Evolutionary conservation across 345 rosid genomes (phyloP).

Genomic region (Eucalyptus cladocalyx): DNA sequence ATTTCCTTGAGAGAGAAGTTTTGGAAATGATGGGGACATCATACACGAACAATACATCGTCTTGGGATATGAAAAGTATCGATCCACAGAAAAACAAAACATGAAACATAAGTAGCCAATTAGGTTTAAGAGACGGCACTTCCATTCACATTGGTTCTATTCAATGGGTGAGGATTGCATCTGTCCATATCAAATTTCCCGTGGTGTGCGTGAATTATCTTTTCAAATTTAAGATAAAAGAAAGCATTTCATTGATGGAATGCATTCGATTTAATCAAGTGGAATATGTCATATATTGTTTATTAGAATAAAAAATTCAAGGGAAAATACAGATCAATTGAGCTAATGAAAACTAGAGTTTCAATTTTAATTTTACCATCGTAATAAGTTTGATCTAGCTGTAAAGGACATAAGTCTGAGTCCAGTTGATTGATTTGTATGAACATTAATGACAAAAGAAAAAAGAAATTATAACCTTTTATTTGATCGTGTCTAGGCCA

Average conservation of each 20-base stretch:
- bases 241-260: neutral
- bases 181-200: neutral
- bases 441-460: no score
- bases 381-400: no score
- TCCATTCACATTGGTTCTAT: neutral
- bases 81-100: neutral
- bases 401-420: no score
- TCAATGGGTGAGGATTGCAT: neutral
- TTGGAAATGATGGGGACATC: neutral
- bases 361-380: neutral
- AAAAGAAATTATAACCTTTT: no score
- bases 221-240: neutral
- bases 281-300: neutral
- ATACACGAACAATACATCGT: no score
- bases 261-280: neutral
- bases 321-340: neutral
- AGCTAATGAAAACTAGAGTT: no score
- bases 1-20: neutral
- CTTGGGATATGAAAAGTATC: no score
- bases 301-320: neutral
- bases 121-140: neutral
- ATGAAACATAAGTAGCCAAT: neutral
- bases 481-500: no score
- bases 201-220: neutral
- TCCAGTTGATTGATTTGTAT: no score